These are phyloP conservation scores for Colletotrichum noveboracense DNA, from an alignment of 2,329 filamentous ascomycete genomes.

Conservation along the genomic window DNA sequence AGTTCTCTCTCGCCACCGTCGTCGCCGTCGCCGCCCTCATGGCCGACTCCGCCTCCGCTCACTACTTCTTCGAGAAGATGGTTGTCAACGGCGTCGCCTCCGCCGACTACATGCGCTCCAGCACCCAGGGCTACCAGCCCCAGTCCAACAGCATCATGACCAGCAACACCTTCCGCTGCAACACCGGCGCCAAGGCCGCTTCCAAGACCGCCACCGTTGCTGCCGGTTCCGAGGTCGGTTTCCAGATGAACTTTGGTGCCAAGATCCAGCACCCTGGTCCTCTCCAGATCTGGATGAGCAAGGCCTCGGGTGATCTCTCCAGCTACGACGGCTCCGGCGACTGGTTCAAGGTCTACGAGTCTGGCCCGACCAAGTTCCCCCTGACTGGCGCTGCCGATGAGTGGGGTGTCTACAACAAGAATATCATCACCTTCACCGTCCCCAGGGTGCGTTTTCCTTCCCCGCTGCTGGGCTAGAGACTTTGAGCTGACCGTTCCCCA, in stretches of 20 bases:
- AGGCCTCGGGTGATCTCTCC: constrained; percentile 7
- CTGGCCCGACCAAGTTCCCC: background rate
- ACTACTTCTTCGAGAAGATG: constrained; percentile 27
- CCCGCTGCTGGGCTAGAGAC: background rate
- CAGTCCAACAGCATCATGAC: background rate
- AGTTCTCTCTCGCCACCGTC: background rate
- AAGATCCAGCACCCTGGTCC: constrained; percentile 19
- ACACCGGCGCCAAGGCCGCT: background rate
- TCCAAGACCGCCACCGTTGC: background rate
- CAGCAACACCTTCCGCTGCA: constrained; percentile 1
- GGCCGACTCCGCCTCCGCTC: background rate
- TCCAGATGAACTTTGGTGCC: background rate
- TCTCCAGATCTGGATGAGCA: constrained; percentile 8
- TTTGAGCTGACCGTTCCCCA: constrained; percentile 37
- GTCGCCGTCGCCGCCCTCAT: background rate
- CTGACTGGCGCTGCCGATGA: background rate
- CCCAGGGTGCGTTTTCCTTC: background rate
- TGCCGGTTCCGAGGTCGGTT: constrained; percentile 5
- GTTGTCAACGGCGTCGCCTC: constrained; percentile 24
- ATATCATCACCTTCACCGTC: background rate
- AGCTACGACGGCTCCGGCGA: constrained; percentile 23
- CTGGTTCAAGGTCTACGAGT: constrained; percentile 30
- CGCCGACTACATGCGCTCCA: constrained; percentile 17
- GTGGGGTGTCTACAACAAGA: background rate
- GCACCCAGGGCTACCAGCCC: background rate